phyloP scores from a whole-genome alignment of 2,329 filamentous ascomycete genomes.

The Neonectria sp. region DNA sequence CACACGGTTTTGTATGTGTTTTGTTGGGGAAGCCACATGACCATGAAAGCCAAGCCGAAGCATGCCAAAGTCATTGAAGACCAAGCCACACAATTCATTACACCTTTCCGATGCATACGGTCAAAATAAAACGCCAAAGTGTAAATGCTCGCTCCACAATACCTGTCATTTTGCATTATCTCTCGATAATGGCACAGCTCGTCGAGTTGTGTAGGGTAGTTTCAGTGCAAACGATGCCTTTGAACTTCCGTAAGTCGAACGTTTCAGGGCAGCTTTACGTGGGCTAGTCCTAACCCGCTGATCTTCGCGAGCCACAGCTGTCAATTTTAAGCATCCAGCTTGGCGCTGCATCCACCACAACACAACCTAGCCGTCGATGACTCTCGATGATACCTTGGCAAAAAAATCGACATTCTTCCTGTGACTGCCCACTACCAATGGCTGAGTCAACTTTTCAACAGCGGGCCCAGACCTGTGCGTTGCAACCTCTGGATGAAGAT shows the following conservation, averaged over 20 bases:
- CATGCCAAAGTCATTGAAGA: neutral
- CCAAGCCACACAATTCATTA: neutral
- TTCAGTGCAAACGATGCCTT: neutral
- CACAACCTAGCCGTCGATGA: neutral
- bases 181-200: neutral
- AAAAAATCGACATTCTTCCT: neutral
- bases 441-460: neutral
- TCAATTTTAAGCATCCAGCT: slow-evolving; percentile 24
- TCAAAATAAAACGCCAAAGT: too few relatives aligned
- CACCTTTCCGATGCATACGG: neutral
- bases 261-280: slow-evolving; percentile 14
- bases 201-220: slow-evolving; percentile 19
- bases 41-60: neutral
- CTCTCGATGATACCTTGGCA: neutral
- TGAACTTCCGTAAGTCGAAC: neutral
- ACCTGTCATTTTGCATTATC: too few relatives aligned
- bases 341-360: neutral
- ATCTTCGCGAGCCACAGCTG: slow-evolving; percentile 19
- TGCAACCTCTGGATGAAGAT: neutral
- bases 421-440: neutral
- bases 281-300: slow-evolving; percentile 15
- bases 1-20: neutral
- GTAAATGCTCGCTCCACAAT: too few relatives aligned
- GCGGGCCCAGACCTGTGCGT: neutral
- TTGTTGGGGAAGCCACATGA: neutral